These are phyloP conservation scores for Yarrowia sp. DNA, from an alignment of 805 yeast species.

Conservation along the genomic window DNA sequence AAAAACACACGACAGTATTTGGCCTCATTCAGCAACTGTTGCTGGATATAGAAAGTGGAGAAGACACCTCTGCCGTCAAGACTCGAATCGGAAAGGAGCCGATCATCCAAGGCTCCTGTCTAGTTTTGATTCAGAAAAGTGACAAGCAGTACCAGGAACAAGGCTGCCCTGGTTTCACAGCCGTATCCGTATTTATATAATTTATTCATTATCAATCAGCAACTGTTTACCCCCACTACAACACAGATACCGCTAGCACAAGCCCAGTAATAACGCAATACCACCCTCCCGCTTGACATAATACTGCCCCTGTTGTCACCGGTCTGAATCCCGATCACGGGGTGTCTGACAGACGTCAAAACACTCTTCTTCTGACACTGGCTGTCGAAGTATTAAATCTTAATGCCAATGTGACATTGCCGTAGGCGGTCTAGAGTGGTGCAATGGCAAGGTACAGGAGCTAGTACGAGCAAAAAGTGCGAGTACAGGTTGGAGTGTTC, in stretches of 20 bases:
- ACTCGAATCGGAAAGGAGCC: background rate
- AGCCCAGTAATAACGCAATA: too few relatives aligned
- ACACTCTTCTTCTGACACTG: background rate
- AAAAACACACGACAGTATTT: background rate
- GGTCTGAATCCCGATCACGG: too few relatives aligned
- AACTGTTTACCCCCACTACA: too few relatives aligned
- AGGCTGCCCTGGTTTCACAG: too few relatives aligned
- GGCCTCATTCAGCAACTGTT: constrained; percentile 6
- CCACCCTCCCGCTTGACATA: background rate
- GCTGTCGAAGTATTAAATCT: background rate
- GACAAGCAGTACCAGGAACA: too few relatives aligned
- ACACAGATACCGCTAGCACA: too few relatives aligned
- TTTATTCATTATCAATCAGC: background rate
- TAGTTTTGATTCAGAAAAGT: background rate
- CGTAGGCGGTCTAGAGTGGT: too few relatives aligned
- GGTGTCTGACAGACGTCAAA: background rate
- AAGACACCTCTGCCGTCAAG: background rate
- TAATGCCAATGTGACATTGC: background rate
- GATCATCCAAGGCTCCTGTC: background rate
- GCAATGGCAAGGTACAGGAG: too few relatives aligned
- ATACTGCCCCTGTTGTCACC: background rate
- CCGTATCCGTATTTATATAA: background rate
- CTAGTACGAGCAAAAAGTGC: too few relatives aligned
- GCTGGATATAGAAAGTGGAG: constrained; percentile 7
- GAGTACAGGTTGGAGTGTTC: too few relatives aligned